Conservation (phyloP, 192 early-diverging fungal genomes). For the Coemansia reversa region DNA sequence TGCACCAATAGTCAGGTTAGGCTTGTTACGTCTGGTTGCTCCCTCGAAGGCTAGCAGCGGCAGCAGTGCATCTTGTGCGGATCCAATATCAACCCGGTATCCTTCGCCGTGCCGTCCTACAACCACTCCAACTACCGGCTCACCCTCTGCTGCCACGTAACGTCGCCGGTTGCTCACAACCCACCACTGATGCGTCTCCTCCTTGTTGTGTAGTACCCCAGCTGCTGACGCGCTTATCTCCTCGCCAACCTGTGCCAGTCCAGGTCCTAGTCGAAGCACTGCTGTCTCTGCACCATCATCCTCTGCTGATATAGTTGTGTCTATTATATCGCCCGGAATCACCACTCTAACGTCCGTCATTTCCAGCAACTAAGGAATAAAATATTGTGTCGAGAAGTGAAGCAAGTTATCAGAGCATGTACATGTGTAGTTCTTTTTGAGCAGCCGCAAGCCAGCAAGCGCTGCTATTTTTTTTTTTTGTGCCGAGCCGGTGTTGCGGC, state of each 20-base stretch:
- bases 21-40: constrained; percentile 87
- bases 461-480: neutral
- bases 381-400: neutral
- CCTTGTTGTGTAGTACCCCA: constrained; percentile 65
- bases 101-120: constrained; percentile 65
- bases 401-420: neutral
- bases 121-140: constrained; percentile 87
- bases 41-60: constrained; percentile 88
- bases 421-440: no score
- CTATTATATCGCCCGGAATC: constrained; percentile 42
- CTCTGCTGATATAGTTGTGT: constrained; percentile 18
- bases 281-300: constrained; percentile 21
- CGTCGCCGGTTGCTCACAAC: constrained; percentile 79
- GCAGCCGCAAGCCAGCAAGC: no score
- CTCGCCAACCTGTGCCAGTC: constrained; percentile 68
- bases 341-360: constrained; percentile 39
- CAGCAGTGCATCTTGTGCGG: constrained; percentile 79
- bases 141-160: constrained; percentile 85
- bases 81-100: constrained; percentile 93
- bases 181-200: constrained; percentile 68
- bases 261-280: constrained; percentile 76
- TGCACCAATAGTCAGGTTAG: constrained; percentile 74
- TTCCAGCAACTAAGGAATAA: neutral
- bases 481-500: neutral
- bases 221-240: constrained; percentile 67